Evolutionary conservation across 257 asterid genomes (phyloP).

Genomic region (Echium plantagineum): DNA sequence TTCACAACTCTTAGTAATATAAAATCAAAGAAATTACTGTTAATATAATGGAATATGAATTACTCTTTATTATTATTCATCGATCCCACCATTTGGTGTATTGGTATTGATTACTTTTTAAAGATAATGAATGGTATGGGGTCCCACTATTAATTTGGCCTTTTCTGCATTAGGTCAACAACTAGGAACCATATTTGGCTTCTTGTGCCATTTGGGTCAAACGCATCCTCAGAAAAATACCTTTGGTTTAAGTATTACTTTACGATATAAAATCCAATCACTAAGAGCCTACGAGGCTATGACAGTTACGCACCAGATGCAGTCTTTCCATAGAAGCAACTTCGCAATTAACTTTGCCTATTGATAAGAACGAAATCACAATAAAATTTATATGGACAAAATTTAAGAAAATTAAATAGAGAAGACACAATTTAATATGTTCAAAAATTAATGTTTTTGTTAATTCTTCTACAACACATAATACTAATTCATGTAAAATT

Average conservation of each 20-base stretch:
- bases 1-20: too few relatives aligned
- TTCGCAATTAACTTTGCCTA: too few relatives aligned
- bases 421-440: too few relatives aligned
- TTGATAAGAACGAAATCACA: too few relatives aligned
- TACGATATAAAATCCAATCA: not conserved
- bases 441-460: too few relatives aligned
- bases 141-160: slow-evolving; percentile 23
- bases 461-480: too few relatives aligned
- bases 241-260: too few relatives aligned
- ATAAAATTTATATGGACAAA: too few relatives aligned
- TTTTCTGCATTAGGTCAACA: slow-evolving; percentile 54
- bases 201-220: slow-evolving; percentile 39
- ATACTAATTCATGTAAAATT: too few relatives aligned
- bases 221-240: slow-evolving; percentile 13
- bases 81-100: not conserved
- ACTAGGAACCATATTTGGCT: slow-evolving; percentile 46
- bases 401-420: too few relatives aligned
- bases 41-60: not conserved
- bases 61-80: slow-evolving; percentile 1
- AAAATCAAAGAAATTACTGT: not conserved
- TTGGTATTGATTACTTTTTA: not conserved
- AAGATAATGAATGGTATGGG: slow-evolving; percentile 8
- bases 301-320: slow-evolving; percentile 2
- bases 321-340: too few relatives aligned
- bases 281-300: too few relatives aligned